A percentile compares a stretch with the other conserved stretches of the same genome.
These are phyloP conservation scores for Colletotrichum zoysiae DNA, from an alignment of 2,329 filamentous ascomycete species.

Conservation along the genomic window DNA sequence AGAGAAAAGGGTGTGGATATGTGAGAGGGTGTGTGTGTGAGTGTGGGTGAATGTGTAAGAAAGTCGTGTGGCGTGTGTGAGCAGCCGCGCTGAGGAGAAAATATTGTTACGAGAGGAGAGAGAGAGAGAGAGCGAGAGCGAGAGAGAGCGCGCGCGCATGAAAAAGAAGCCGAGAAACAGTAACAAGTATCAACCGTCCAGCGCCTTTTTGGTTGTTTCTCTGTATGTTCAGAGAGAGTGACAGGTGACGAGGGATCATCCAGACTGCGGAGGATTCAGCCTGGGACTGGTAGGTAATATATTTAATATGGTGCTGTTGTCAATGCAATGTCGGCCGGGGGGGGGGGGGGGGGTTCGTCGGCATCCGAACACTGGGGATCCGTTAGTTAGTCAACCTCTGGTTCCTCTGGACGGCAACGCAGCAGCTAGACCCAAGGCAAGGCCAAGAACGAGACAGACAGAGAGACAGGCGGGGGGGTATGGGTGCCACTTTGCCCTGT, in stretches of 20 bases:
- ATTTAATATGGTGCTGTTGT: slow-evolving; percentile 39
- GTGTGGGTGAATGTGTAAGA: neutral
- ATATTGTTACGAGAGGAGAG: neutral
- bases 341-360: slow-evolving; percentile 14
- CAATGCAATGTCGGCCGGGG: slow-evolving; percentile 30
- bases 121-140: neutral
- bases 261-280: slow-evolving; percentile 26
- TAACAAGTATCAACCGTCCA: slow-evolving; percentile 34
- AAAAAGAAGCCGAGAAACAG: slow-evolving; percentile 5
- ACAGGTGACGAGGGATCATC: slow-evolving; percentile 26
- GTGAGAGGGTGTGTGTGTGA: too few relatives aligned
- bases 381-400: slow-evolving; percentile 1
- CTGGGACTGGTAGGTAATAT: slow-evolving; percentile 37
- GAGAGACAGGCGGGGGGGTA: slow-evolving; percentile 15
- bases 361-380: slow-evolving; percentile 38
- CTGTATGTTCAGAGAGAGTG: slow-evolving; percentile 31
- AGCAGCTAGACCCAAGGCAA: slow-evolving; percentile 18
- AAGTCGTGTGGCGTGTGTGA: slow-evolving; percentile 11
- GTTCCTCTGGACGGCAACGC: slow-evolving; percentile 18
- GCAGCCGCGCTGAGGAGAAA: neutral
- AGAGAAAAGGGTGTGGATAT: neutral
- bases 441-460: neutral
- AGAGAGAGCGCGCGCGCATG: slow-evolving; percentile 6
- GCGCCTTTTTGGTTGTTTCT: slow-evolving; percentile 12
- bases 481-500: slow-evolving; percentile 32